These are phyloP conservation scores for Trichomonas gallinae DNA, from an alignment of 208 protist genomes.

Conservation along the genomic window DNA sequence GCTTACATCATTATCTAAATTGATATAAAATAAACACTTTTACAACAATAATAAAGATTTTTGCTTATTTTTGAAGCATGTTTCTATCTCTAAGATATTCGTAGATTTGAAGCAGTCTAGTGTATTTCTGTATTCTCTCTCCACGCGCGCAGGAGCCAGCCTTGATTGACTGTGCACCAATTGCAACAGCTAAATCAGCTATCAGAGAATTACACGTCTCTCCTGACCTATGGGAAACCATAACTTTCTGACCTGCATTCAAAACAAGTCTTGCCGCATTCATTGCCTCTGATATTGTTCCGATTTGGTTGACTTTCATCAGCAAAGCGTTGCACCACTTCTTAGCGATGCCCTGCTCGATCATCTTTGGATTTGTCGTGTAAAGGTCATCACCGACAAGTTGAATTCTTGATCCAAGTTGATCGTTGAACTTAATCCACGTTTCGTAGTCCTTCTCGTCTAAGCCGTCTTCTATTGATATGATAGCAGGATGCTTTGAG, in stretches of 20 bases:
- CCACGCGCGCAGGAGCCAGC: constrained; percentile 87
- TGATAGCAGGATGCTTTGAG: constrained; percentile 31
- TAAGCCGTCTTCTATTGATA: constrained; percentile 97
- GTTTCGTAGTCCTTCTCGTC: constrained; percentile 73
- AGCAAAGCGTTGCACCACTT: constrained; percentile 87
- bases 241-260: constrained; percentile 55
- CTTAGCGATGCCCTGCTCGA: constrained; percentile 66
- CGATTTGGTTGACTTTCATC: constrained; percentile 89
- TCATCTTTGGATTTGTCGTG: constrained; percentile 84
- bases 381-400: constrained; percentile 95
- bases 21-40: neutral
- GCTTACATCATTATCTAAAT: too few species aligned
- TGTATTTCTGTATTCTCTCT: constrained; percentile 79
- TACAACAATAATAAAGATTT: neutral
- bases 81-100: constrained; percentile 63
- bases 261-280: constrained; percentile 64
- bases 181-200: constrained; percentile 86
- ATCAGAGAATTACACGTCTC: constrained; percentile 93
- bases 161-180: constrained; percentile 90
- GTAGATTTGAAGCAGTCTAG: constrained; percentile 94
- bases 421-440: constrained; percentile 27
- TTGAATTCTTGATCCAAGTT: constrained; percentile 47
- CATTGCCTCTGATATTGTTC: constrained; percentile 81
- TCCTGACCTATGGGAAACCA: constrained; percentile 87
- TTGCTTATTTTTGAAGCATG: neutral